Base-by-base conservation (phyloP, 192 early-diverging fungal species). In the Allomyces macrogynus region DNA sequence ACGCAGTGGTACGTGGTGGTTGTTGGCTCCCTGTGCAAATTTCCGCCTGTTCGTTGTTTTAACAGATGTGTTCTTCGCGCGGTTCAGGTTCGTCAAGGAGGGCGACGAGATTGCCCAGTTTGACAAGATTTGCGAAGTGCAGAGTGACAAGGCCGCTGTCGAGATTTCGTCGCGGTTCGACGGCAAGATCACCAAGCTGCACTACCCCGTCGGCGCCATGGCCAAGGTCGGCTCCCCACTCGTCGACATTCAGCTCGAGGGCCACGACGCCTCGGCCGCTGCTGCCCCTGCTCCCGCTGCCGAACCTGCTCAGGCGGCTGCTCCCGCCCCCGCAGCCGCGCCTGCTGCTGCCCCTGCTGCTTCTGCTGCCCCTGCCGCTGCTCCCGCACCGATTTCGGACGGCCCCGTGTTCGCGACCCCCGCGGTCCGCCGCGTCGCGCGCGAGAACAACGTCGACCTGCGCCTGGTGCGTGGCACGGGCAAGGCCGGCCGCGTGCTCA, bases 141-240 rank as follows among this genome's bases (percentile, higher is more conserved):
- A 95, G 65, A 92, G 90, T 12, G 95, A 98, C 75, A 98, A 98
- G 79, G 95, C 95, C 11, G 87, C 95, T n/a, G 95, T 94, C 10
- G 92, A 98, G 75, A 96, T 98, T 74, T 91, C 95, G 23, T 95
- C 92, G 23, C 83, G 95, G 10, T 98, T 84, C 68, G 88, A 93
- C 66, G 95, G 95, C 57, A 79, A 76, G 18, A 78, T 98, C 60
- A 77, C 70, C 20, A 84, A 89, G 66, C 77, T 98, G 5, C 73
- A 94, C 72, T 87, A 95, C 73, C 76, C 81, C 43, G 80, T 83
- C 24, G 88, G 89, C 66, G 90, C 91, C 43, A 89, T 98, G 76
- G 95, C 95, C 22, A 84, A 77, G 69, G 95, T 98, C 20, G 95
- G 95, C 23, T 72, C 76, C 14, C 89, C 93, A 9, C 79, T 98